Conservation (phyloP, 2,329 filamentous ascomycete genomes). For the Fusarium lyarnte region DNA sequence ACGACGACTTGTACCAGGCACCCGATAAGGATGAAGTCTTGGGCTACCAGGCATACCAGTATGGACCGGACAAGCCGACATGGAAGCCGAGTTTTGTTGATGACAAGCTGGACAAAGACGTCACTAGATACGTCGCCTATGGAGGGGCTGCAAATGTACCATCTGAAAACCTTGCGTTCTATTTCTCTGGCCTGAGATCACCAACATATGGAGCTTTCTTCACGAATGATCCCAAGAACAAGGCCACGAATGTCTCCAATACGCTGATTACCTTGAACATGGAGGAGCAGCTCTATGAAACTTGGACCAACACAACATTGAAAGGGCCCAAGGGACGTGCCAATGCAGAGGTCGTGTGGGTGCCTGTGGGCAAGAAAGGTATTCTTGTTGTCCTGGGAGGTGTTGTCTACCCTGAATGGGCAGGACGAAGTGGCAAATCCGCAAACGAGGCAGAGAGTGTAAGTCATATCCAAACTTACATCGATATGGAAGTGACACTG, state of each 20-base stretch:
- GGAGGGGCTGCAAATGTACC: constrained; percentile 72
- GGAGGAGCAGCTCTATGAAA: constrained; percentile 57
- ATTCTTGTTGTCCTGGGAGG: constrained; percentile 82
- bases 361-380: constrained; percentile 80
- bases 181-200: constrained; percentile 72
- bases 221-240: constrained; percentile 45
- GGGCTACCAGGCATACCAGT: constrained; percentile 63
- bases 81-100: constrained; percentile 57
- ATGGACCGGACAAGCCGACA: constrained; percentile 55
- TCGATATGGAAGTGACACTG: not conserved
- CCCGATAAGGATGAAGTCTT: constrained; percentile 58
- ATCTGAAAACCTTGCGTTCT: constrained; percentile 76
- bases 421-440: constrained; percentile 38
- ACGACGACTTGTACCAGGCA: constrained; percentile 47
- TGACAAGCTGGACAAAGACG: constrained; percentile 51
- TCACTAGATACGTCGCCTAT: constrained; percentile 71
- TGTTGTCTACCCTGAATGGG: constrained; percentile 69
- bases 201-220: constrained; percentile 61
- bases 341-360: constrained; percentile 74
- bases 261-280: constrained; percentile 71
- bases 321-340: constrained; percentile 62
- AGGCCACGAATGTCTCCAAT: constrained; percentile 60
- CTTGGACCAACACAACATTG: constrained; percentile 67
- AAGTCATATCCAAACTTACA: constrained; percentile 28
- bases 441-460: constrained; percentile 47